Conservation (phyloP, 306 rosid species). For the Cucurbita maxima region DNA sequence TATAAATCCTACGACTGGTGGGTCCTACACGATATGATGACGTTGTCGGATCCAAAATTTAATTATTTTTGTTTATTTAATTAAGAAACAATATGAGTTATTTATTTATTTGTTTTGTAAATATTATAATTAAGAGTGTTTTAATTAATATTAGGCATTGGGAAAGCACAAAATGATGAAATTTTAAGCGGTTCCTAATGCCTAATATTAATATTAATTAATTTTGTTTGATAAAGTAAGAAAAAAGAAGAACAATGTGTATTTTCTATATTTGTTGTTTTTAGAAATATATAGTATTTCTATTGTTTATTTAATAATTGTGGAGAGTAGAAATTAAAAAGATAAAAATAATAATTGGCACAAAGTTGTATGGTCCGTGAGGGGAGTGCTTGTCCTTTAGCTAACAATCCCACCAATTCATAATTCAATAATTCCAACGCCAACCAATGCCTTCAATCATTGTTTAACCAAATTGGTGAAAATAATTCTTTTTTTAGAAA, state of each 20-base stretch:
- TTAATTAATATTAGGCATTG: conserved; percentile 2
- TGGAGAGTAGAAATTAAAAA: neutral
- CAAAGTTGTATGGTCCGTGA: neutral
- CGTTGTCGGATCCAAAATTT: neutral
- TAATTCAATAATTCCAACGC: neutral
- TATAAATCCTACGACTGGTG: conserved; percentile 4
- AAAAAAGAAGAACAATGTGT: neutral
- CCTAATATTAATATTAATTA: neutral
- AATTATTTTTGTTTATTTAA: neutral
- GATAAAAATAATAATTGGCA: neutral
- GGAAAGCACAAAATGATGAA: neutral
- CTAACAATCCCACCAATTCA: neutral
- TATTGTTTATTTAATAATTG: neutral
- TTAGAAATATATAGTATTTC: neutral
- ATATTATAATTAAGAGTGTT: neutral
- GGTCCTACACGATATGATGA: conserved; percentile 3
- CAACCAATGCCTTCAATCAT: neutral
- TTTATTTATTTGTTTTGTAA: neutral
- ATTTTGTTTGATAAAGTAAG: neutral
- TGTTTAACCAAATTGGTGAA: neutral
- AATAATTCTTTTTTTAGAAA: too few relatives aligned
- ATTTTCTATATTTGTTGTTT: neutral
- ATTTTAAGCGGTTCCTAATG: neutral
- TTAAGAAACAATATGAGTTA: neutral
- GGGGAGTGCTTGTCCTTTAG: neutral